phyloP scores from a whole-genome alignment of 2,329 filamentous ascomycete genomes.

The Aspergillus udagawae region DNA sequence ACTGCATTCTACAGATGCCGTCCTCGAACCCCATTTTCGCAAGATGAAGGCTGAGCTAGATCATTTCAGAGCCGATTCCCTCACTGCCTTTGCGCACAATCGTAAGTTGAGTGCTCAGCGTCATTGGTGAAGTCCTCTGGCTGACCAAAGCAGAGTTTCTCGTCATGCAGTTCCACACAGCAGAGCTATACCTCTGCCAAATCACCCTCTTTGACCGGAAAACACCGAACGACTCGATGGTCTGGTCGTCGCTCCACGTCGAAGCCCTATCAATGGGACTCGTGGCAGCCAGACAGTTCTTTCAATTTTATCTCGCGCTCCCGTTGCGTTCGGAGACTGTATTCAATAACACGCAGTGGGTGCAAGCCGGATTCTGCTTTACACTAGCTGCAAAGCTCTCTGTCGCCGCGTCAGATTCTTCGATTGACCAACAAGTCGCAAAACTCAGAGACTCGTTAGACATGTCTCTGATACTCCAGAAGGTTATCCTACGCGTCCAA shows the following conservation, averaged over 20 bases:
- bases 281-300: conserved; percentile 2
- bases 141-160: conserved; percentile 30
- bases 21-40: too few species aligned
- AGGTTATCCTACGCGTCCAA: conserved; percentile 9
- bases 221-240: background rate
- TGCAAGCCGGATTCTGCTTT: conserved; percentile 34
- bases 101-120: too few species aligned
- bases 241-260: conserved; percentile 1
- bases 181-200: conserved; percentile 39
- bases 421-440: background rate
- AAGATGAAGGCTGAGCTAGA: too few species aligned
- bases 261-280: conserved; percentile 12
- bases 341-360: conserved; percentile 39
- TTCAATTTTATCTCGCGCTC: conserved; percentile 26
- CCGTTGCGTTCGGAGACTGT: conserved; percentile 32
- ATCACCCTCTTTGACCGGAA: conserved; percentile 28
- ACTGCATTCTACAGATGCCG: too few species aligned
- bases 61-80: too few species aligned
- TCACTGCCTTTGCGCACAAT: too few species aligned
- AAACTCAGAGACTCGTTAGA: conserved; percentile 4
- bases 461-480: conserved; percentile 2
- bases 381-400: conserved; percentile 11
- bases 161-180: conserved; percentile 38
- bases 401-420: conserved; percentile 5
- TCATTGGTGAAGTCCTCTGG: background rate